phyloP scores from a whole-genome alignment of 192 early-diverging fungal species.

The Funneliformis geosporum region DNA sequence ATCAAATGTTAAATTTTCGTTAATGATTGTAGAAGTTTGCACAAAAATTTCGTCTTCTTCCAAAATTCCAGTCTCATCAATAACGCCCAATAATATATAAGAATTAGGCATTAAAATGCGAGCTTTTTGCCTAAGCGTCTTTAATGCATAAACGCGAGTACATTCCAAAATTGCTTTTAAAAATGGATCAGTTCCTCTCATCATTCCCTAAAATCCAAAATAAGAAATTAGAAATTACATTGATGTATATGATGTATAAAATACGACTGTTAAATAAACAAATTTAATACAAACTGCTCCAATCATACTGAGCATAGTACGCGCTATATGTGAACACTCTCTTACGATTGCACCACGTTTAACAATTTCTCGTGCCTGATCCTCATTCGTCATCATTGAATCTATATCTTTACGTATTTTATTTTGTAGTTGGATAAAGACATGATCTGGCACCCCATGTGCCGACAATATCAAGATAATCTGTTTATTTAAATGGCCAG shows the following conservation, averaged over 20 bases:
- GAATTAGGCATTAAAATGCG: constrained; percentile 55
- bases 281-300: background rate
- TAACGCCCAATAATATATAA: constrained; percentile 53
- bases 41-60: background rate
- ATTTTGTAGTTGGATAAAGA: constrained; percentile 10
- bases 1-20: background rate
- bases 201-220: constrained; percentile 37
- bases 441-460: constrained; percentile 55
- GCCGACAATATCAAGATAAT: constrained; percentile 59
- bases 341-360: background rate
- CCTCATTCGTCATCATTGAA: background rate
- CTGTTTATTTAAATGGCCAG: constrained; percentile 64
- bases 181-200: constrained; percentile 44
- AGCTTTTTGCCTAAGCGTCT: constrained; percentile 50
- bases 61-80: constrained; percentile 51
- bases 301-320: constrained; percentile 13
- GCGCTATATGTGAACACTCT: constrained; percentile 4
- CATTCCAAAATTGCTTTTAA: constrained; percentile 46
- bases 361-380: background rate
- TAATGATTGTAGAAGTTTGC: constrained; percentile 29
- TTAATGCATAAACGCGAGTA: constrained; percentile 45
- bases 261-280: background rate
- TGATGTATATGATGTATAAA: constrained; percentile 24
- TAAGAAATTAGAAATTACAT: constrained; percentile 20
- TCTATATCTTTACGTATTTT: background rate